Evolutionary conservation across 495 filamentous ascomycete species (phyloP).

Genomic region (Pyrenopolyporus hunteri): DNA sequence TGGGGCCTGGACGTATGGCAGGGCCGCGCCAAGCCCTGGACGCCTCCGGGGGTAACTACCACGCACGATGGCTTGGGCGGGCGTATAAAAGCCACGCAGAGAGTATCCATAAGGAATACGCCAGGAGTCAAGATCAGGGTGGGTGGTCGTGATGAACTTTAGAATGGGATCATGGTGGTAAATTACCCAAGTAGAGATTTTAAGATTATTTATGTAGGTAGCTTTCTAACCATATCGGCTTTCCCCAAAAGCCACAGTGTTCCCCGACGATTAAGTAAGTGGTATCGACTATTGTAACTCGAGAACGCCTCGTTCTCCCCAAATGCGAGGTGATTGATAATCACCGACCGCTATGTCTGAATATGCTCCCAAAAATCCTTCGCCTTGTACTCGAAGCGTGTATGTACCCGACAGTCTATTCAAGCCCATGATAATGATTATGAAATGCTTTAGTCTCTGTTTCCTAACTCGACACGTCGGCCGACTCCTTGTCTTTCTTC

Average conservation of each 20-base stretch:
- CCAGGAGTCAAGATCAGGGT: conserved; percentile 42
- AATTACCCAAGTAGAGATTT: background rate
- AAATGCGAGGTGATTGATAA: background rate
- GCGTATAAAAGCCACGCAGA: conserved; percentile 32
- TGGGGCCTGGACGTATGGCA: conserved; percentile 46
- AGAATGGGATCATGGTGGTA: background rate
- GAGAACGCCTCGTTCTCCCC: background rate
- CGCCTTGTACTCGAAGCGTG: background rate
- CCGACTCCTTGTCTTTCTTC: background rate
- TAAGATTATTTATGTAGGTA: background rate
- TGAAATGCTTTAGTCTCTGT: background rate
- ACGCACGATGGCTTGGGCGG: conserved; percentile 37
- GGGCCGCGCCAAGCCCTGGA: conserved; percentile 44
- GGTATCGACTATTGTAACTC: no score
- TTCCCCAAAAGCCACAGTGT: background rate
- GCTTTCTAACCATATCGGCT: background rate
- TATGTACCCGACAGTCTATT: conserved; percentile 2
- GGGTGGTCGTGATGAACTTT: conserved; percentile 42
- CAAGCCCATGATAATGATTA: background rate
- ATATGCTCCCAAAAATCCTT: background rate
- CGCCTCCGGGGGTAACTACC: conserved; percentile 39
- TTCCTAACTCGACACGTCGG: background rate
- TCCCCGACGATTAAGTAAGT: no score
- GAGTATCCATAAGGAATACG: conserved; percentile 31
- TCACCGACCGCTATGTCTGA: background rate